Evolutionary conservation across 148 eudicot species (phyloP).

Genomic region (Rhododendron henanense): DNA sequence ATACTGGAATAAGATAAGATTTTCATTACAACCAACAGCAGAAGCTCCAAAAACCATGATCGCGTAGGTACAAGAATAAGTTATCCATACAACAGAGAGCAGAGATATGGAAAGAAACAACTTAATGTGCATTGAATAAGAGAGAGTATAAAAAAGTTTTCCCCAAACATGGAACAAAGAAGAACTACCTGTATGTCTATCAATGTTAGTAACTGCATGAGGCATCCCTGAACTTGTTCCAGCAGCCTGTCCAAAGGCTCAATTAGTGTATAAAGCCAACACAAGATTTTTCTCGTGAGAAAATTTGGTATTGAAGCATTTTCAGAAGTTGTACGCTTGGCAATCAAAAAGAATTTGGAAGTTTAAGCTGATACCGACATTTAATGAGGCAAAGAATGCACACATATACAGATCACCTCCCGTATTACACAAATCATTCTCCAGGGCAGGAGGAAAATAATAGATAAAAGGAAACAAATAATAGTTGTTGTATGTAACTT

Average conservation of each 20-base stretch:
- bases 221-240: conserved; percentile 88
- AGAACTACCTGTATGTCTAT: conserved; percentile 59
- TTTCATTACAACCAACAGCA: neutral
- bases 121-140: neutral
- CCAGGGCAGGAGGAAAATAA: neutral
- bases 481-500: conserved; percentile 20
- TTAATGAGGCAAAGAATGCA: neutral
- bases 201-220: conserved; percentile 42
- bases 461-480: neutral
- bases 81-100: neutral
- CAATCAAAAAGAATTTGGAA: neutral
- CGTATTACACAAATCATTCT: neutral
- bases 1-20: neutral
- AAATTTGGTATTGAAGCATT: neutral
- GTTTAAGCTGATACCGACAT: neutral
- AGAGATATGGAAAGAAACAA: neutral
- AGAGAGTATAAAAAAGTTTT: neutral
- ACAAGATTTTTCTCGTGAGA: neutral
- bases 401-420: neutral
- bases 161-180: neutral
- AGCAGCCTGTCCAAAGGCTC: conserved; percentile 47
- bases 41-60: neutral
- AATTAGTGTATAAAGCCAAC: neutral
- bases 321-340: neutral
- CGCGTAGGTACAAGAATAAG: neutral